Evolutionary conservation across 441 rosid species (phyloP), one percentile per base, ranked within the genome.

Genomic region (Corymbia calophylla): DNA sequence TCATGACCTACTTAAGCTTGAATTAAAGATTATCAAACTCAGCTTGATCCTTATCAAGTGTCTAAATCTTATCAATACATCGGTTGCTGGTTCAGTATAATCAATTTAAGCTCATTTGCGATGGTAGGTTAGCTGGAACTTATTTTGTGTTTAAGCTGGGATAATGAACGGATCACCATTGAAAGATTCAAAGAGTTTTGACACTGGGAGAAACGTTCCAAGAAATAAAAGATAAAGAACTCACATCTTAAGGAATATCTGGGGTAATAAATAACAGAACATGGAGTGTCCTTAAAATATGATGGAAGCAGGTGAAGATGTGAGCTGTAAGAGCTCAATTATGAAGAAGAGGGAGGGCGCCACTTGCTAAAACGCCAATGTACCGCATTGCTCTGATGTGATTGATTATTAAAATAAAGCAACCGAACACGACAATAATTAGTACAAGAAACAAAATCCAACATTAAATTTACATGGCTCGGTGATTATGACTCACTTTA

Each of bases 401-500:
- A 77, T 77, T 44, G 53, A 77, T 25, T 73, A 73, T 21, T 19
- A 19, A 27, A 19, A 39, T 19, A 73, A 73, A 39, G 7, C 82
- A 19, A 21, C 15, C 5, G 15, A 73, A 39, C 82, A 70, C 15
- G 1, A 19, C 39, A 70, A 70, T 70, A 35, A 70, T 9, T 18
- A 70, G 27, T 17, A 70, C 5, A 3, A 10, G 7, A 70, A 70
- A 32, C 44, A 18, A 39, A 73, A 73, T 11, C 9, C 1, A 39
- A 39, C 25, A 12, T 39, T 39, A 35, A 11, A 39, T 73, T 10
- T 39, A 39, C 16, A 5, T 3, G 16, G 16, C 39, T 39, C n/a
- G 27, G 3, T 70, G 0, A 1, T 1, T 3, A 8, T 12, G 9
- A 1, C 17, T 73, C 49, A 21, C 17, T 9, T 3, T 12, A 18